Evolutionary conservation across 1,139 yeast genomes (phyloP).

Genomic region (Candida pseudocylindracea): DNA sequence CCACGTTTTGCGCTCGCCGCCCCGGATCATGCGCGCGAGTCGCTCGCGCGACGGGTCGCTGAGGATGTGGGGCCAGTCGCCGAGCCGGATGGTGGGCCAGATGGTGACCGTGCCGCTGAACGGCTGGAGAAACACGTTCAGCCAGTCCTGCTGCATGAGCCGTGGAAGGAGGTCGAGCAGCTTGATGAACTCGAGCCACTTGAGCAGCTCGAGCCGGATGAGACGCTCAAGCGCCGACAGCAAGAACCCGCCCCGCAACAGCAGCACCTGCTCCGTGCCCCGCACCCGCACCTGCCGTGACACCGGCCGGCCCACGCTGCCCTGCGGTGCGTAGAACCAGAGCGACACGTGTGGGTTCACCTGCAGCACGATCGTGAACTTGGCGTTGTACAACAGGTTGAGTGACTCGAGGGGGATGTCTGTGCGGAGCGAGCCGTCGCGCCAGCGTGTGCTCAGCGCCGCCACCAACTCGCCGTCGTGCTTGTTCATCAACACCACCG

Average conservation of each 20-base stretch:
- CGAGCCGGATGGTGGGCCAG: conserved; percentile 43
- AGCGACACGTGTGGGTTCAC: conserved; percentile 67
- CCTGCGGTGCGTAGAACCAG: conserved; percentile 61
- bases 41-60: conserved; percentile 35
- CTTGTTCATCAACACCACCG: conserved; percentile 64
- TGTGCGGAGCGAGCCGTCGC: conserved; percentile 52
- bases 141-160: conserved; percentile 61
- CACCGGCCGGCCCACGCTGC: conserved; percentile 66
- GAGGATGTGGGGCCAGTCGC: conserved; percentile 41
- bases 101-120: conserved; percentile 60
- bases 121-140: conserved; percentile 50
- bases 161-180: conserved; percentile 48
- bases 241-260: conserved; percentile 55
- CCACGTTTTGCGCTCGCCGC: conserved; percentile 35
- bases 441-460: conserved; percentile 58
- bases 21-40: conserved; percentile 25
- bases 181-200: conserved; percentile 51
- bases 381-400: conserved; percentile 59
- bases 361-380: conserved; percentile 57
- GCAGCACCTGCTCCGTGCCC: conserved; percentile 14
- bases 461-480: conserved; percentile 27
- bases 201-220: conserved; percentile 46
- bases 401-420: conserved; percentile 50
- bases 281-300: conserved; percentile 24
- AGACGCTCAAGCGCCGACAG: conserved; percentile 54